Evolutionary conservation across 1,139 yeast species (phyloP).

Genomic region (Geotrichum reessii): DNA sequence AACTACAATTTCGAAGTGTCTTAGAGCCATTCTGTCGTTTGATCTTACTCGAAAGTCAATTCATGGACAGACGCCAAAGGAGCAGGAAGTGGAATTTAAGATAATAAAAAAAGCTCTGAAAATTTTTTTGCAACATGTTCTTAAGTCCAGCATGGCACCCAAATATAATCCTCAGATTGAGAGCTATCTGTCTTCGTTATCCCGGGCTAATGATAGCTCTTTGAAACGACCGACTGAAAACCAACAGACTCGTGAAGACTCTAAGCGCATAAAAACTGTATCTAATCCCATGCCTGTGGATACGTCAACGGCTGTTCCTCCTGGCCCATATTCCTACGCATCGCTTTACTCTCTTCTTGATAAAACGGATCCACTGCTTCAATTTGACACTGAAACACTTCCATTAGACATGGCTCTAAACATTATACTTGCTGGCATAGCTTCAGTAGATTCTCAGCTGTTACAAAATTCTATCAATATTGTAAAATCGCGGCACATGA

Average conservation of each 20-base stretch:
- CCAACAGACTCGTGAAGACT: slow-evolving; percentile 23
- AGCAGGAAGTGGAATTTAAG: slow-evolving; percentile 30
- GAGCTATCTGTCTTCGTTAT: slow-evolving; percentile 31
- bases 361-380: slow-evolving; percentile 51
- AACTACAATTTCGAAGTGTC: slow-evolving; percentile 31
- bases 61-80: slow-evolving; percentile 24
- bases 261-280: slow-evolving; percentile 26
- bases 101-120: slow-evolving; percentile 38
- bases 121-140: slow-evolving; percentile 33
- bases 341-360: slow-evolving; percentile 56
- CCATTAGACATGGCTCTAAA: slow-evolving; percentile 59
- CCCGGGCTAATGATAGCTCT: slow-evolving; percentile 28
- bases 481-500: slow-evolving; percentile 56
- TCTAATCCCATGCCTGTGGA: slow-evolving; percentile 26
- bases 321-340: slow-evolving; percentile 34
- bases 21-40: slow-evolving; percentile 34
- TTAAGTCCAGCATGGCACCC: slow-evolving; percentile 29
- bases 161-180: slow-evolving; percentile 29
- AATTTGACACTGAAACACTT: slow-evolving; percentile 63
- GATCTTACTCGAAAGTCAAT: slow-evolving; percentile 29
- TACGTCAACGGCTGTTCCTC: slow-evolving; percentile 27
- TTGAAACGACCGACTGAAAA: slow-evolving; percentile 23
- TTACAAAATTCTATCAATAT: slow-evolving; percentile 66
- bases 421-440: slow-evolving; percentile 61
- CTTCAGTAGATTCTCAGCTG: slow-evolving; percentile 47